phyloP scores from a whole-genome alignment of 345 rosid genomes.

The Eucalyptus decipiens region DNA sequence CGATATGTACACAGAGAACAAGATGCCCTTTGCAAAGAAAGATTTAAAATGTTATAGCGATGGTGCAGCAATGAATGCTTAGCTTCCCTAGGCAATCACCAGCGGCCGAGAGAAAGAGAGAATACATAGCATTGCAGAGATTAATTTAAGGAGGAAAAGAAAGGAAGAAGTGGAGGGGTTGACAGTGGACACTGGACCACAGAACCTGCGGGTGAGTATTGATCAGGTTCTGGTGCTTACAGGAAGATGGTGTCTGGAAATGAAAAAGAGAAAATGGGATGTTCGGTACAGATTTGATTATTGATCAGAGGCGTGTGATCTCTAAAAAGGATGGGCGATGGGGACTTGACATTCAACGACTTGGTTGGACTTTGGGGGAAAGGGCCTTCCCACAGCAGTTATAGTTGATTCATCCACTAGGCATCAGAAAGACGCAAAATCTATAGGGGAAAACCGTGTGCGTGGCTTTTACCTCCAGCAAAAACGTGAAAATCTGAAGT shows the following conservation, averaged over 20 bases:
- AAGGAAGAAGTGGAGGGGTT: not conserved
- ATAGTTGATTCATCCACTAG: not conserved
- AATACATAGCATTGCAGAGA: not conserved
- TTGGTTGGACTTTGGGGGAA: not conserved
- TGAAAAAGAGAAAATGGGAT: not conserved
- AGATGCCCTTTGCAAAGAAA: not conserved
- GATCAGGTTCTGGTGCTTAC: not conserved
- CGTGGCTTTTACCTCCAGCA: not conserved
- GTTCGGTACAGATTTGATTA: not conserved
- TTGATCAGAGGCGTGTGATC: not conserved
- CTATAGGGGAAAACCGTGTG: not conserved
- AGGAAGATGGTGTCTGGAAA: not conserved
- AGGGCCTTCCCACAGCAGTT: not conserved
- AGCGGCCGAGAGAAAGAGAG: not conserved
- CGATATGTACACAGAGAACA: not conserved
- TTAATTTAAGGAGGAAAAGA: not conserved
- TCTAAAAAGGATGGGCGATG: not conserved
- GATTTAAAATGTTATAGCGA: not conserved
- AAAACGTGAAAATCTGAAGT: not conserved
- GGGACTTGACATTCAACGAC: not conserved
- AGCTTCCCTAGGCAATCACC: not conserved
- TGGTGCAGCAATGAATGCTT: not conserved
- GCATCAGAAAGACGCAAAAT: not conserved
- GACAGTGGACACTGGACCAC: not conserved
- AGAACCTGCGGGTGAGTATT: not conserved